Base-by-base conservation (phyloP, 1,284 basidiomycete genomes). In the Singerocomus inundabilis region DNA sequence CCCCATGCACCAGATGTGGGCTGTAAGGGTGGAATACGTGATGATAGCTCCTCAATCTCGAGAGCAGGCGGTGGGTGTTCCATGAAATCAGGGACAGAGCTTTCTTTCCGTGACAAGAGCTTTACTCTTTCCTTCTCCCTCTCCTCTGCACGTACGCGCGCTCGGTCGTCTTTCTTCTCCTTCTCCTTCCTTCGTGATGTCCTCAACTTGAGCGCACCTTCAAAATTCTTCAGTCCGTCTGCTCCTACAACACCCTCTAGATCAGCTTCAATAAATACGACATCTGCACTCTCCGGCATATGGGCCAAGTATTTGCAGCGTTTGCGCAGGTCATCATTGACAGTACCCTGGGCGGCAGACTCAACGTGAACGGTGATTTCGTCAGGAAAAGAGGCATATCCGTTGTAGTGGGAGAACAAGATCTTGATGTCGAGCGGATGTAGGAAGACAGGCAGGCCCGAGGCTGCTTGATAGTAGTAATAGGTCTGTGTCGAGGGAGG, bases 341-440 rank as follows among this genome's bases (percentile, higher is more conserved):
- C 85, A 1, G 86, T 85, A 54, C 82, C 82, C 70, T 87, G 85
- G 9, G 88, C 81, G 24, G 82, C 80, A 4, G 85, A 84, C 57
- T 93, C 89, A 10, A 97, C 85, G 15, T 81, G 80, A 39, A 98
- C 79, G 2, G 80, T 78, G 52, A 99, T 87, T 13, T 77, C 77
- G 56, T 91, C 83, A 0, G 97, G 96, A 68, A 99, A 96, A 2
- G 84, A 78, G 2, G 85, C 72, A 60, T 98, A 98, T 51, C 79
- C 80, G 58, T 83, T 77, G 71, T 87, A 98, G 66, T 95, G 87
- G 11, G 91, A 81, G 15, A 94, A 76, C 13, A 99, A 78, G 50
- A 98, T 93, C 70, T 88, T 90, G 70, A 96, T 97, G 68, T 99
- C 96, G 34, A 99, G 80, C 2, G 96, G 95, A 64, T 97, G 93